Evolutionary conservation across 352 stramenopile genomes (phyloP), one percentile per base, ranked within the genome.

Genomic region (Globisporangium okanoganense): DNA sequence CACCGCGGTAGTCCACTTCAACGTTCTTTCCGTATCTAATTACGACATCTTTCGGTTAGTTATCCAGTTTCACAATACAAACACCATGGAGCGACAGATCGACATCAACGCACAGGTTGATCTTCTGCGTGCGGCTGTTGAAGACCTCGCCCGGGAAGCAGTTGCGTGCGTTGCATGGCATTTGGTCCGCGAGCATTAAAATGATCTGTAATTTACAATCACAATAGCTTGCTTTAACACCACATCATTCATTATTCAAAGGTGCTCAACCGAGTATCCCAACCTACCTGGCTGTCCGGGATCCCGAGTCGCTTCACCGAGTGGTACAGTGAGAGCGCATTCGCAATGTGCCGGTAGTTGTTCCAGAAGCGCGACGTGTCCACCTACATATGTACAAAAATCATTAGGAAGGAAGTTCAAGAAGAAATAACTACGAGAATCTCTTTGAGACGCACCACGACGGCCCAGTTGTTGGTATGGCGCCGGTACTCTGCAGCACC

Each of bases 321-420:
- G 67, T 97, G 80, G 58, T 98, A 98, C 27, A 99, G 80, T 43
- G 88, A 96, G 38, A 98, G 75, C 49, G 92, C 92, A 75, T 99
- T 98, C 18, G 93, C 91, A 16, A 95, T 90, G 65, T 99, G 96
- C 38, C 96, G 88, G 75, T 99, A 99, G 73, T 99, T 99, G 76
- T 96, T 98, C 87, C 88, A 99, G 73, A 98, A 99, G 76, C 92
- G 86, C 74, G 92, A 98, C 31, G 94, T 98, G 33, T 95, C 91
- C 59, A 97, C 88, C 90, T 97, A 55, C 24, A 29, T 6, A 51
- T 33, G 12, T 8, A 53, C 27, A 25, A 7, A 33, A 6, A 5
- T 33, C 35, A 35, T 55, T 5, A 55, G 45, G 12, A 24, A 33
- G 18, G 24, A 52, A 52, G 25, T 27, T 24, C 29, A 44, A 14